Evolutionary conservation across 352 stramenopile genomes (phyloP), one percentile per base, ranked within the genome.

Genomic region (Phytophthora sojae): DNA sequence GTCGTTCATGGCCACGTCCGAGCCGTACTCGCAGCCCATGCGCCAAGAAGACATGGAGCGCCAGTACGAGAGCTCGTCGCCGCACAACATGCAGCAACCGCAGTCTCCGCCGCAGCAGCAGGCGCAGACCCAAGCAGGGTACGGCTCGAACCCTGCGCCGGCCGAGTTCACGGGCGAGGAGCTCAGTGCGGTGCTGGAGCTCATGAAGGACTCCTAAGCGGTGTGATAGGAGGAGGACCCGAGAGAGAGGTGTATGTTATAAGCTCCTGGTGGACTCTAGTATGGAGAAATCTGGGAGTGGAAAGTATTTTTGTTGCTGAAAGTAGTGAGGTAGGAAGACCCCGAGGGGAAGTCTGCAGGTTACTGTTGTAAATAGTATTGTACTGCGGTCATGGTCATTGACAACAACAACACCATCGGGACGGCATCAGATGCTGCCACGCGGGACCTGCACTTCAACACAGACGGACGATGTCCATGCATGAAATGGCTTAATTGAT

Each of bases 111-210:
- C 64, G 15, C 64, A 72, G 23, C 71, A 75, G 19, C 71, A 75
- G 15, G 52, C 53, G 32, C 76, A 83, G 52, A 61, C 63, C 3
- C 57, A 76, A 56, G 19, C 82, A 23, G 71, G 63, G 25, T 86
- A 84, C 19, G 61, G 54, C 51, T 19, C 42, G n/a, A 64, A 80
- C 53, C 59, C 70, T 4, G 62, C 69, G 55, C 61, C 61, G 21
- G 53, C 75, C 4, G 79, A 82, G 67, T 82, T 81, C 58, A 86
- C 82, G 47, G 77, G 79, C 29, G 79, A 85, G 56, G 79, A 86
- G 64, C 67, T 86, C 15, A 83, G 80, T 39, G 77, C 77, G 5
- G 79, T 84, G 30, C 57, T 84, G 56, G 82, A 88, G 73, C 69
- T 88, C 14, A 79, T 81, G 74, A 82, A 82, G 60, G 75, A 86